A percentile compares a stretch with the other conserved stretches of the same genome.
Evolutionary conservation across 441 rosid species (phyloP).

Genomic region (Mallotus repandus): DNA sequence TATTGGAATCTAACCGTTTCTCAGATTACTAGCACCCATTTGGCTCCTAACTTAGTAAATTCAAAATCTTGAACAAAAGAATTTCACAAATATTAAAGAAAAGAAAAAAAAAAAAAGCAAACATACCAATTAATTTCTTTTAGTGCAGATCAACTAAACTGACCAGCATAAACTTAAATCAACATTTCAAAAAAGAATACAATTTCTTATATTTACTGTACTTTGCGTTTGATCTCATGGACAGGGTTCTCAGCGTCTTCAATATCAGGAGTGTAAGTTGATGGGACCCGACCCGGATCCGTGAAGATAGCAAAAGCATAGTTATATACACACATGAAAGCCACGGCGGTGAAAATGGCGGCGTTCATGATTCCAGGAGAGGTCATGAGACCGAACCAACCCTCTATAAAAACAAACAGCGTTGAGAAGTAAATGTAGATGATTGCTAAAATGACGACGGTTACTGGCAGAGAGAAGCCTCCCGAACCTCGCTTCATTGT

Average conservation of each 20-base stretch:
- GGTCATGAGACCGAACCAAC: constrained; percentile 79
- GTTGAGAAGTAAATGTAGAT: constrained; percentile 64
- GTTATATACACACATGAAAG: constrained; percentile 57
- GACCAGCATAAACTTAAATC: background rate
- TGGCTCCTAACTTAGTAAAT: too few species aligned
- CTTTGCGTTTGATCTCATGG: constrained; percentile 95
- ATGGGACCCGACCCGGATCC: constrained; percentile 90
- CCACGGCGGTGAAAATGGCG: constrained; percentile 57
- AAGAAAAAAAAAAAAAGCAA: background rate
- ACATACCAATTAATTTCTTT: background rate
- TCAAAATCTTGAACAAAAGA: background rate
- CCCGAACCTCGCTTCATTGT: constrained; percentile 54
- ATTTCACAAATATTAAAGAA: background rate
- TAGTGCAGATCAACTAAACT: background rate
- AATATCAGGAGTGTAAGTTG: constrained; percentile 63
- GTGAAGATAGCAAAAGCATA: constrained; percentile 56
- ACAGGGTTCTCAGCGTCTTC: constrained; percentile 64
- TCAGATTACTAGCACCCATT: background rate
- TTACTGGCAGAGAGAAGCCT: constrained; percentile 57
- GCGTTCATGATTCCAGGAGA: constrained; percentile 81
- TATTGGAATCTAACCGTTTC: background rate
- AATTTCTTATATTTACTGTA: constrained; percentile 17
- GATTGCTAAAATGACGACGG: constrained; percentile 61
- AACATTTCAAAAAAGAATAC: background rate
- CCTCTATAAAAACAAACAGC: constrained; percentile 75